These are phyloP conservation scores for Aspergillus glaucus DNA, from an alignment of 2,329 filamentous ascomycete genomes.

Conservation along the genomic window DNA sequence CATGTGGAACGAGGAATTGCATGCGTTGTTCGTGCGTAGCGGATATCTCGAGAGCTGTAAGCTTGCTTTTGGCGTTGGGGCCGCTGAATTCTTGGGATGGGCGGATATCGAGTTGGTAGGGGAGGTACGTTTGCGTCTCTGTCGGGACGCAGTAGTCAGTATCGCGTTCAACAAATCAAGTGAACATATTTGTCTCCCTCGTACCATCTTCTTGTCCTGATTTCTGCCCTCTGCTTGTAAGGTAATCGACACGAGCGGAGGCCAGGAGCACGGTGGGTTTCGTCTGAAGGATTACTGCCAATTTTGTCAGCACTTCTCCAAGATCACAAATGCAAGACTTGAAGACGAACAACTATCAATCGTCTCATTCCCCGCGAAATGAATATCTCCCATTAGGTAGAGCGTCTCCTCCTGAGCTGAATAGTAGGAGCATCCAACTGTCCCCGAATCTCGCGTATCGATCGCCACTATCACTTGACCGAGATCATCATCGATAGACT, in stretches of 20 bases:
- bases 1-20: slow-evolving; percentile 58
- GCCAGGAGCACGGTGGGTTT: slow-evolving; percentile 56
- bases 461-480: slow-evolving; percentile 75
- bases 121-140: slow-evolving; percentile 48
- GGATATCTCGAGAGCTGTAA: slow-evolving; percentile 54
- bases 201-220: slow-evolving; percentile 31
- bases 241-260: slow-evolving; percentile 51
- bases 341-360: slow-evolving; percentile 49
- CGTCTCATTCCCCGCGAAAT: slow-evolving; percentile 60
- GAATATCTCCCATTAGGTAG: slow-evolving; percentile 70
- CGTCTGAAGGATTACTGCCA: slow-evolving; percentile 54
- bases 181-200: slow-evolving; percentile 17
- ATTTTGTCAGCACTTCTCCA: slow-evolving; percentile 13
- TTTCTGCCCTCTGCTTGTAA: slow-evolving; percentile 34
- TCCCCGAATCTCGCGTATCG: slow-evolving; percentile 63
- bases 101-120: slow-evolving; percentile 60
- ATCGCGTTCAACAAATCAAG: background rate
- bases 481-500: slow-evolving; percentile 44
- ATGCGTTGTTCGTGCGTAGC: slow-evolving; percentile 43
- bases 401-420: slow-evolving; percentile 62
- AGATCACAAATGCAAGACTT: background rate
- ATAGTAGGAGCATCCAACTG: slow-evolving; percentile 81
- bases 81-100: slow-evolving; percentile 68
- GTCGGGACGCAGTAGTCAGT: background rate
- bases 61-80: slow-evolving; percentile 58